Conservation (phyloP, 2,329 filamentous ascomycete genomes). For the Colletotrichum karsti region DNA sequence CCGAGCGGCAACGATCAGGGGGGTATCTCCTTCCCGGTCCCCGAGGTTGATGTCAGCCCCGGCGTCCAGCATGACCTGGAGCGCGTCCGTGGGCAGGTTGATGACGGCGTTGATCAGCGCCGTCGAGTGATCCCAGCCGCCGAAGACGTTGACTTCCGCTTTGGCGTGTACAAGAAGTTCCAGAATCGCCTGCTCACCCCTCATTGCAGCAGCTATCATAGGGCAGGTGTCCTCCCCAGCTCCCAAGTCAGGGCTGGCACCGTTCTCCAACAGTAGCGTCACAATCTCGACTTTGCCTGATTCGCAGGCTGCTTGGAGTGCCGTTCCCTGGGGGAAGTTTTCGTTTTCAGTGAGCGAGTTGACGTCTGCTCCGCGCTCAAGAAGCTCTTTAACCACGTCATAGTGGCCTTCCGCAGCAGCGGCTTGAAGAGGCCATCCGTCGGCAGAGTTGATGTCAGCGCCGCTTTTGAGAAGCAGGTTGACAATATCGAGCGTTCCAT, state of each 20-base stretch:
- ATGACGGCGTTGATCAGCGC: slow-evolving; percentile 47
- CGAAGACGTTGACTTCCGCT: slow-evolving; percentile 44
- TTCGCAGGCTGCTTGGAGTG: slow-evolving; percentile 49
- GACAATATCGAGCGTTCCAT: slow-evolving; percentile 39
- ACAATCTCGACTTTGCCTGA: slow-evolving; percentile 44
- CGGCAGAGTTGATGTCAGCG: slow-evolving; percentile 36
- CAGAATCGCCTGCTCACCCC: slow-evolving; percentile 44
- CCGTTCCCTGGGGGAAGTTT: slow-evolving; percentile 38
- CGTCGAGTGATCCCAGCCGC: slow-evolving; percentile 42
- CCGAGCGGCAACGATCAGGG: slow-evolving; percentile 45
- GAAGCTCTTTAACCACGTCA: slow-evolving; percentile 43
- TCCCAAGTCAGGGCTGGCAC: slow-evolving; percentile 47
- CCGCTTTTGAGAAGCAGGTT: slow-evolving; percentile 24
- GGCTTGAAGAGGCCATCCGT: slow-evolving; percentile 47
- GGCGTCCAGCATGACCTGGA: slow-evolving; percentile 42
- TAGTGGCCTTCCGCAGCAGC: slow-evolving; percentile 44
- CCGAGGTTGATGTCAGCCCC: slow-evolving; percentile 47
- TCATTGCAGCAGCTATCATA: slow-evolving; percentile 45
- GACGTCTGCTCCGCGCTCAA: slow-evolving; percentile 40
- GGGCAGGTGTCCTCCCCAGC: slow-evolving; percentile 42
- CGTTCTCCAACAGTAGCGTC: slow-evolving; percentile 43
- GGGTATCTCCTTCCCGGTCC: slow-evolving; percentile 44
- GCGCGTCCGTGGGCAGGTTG: slow-evolving; percentile 39
- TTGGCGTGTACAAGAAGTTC: slow-evolving; percentile 42
- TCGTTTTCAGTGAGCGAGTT: slow-evolving; percentile 18